Percentiles rank a stretch among this genome's conserved stretches.
These are phyloP conservation scores for Platismatia glauca DNA, from an alignment of 495 filamentous ascomycete genomes.

Conservation along the genomic window DNA sequence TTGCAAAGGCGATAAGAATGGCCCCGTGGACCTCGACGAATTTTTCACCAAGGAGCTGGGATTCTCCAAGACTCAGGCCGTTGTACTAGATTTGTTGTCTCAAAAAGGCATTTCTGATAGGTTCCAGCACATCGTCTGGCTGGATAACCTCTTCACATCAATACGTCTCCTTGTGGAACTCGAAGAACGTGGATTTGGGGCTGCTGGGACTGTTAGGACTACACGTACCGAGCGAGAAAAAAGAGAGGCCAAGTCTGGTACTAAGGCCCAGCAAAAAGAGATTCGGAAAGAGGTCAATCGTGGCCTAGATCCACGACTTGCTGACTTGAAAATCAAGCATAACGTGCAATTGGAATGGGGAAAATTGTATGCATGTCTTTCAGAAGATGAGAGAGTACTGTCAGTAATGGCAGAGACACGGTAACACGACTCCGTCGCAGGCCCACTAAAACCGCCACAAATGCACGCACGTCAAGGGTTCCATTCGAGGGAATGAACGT, in stretches of 20 bases:
- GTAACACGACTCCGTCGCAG: too few species aligned
- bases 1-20: not conserved
- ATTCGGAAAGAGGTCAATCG: not conserved
- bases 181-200: not conserved
- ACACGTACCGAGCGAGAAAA: not conserved
- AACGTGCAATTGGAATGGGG: not conserved
- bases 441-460: too few species aligned
- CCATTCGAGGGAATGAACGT: too few species aligned
- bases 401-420: too few species aligned
- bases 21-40: not conserved
- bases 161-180: not conserved
- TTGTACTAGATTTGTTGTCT: not conserved
- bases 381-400: not conserved
- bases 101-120: not conserved
- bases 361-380: not conserved
- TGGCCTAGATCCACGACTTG: not conserved
- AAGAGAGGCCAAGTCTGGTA: not conserved
- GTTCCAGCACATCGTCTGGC: not conserved
- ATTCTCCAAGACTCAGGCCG: not conserved
- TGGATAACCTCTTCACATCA: conserved; percentile 1
- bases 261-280: not conserved
- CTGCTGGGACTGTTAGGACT: not conserved
- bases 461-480: too few species aligned
- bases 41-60: not conserved
- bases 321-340: not conserved